These are phyloP conservation scores for Xerophyta viscosa DNA, from an alignment of 106 monocot genomes.

Conservation along the genomic window DNA sequence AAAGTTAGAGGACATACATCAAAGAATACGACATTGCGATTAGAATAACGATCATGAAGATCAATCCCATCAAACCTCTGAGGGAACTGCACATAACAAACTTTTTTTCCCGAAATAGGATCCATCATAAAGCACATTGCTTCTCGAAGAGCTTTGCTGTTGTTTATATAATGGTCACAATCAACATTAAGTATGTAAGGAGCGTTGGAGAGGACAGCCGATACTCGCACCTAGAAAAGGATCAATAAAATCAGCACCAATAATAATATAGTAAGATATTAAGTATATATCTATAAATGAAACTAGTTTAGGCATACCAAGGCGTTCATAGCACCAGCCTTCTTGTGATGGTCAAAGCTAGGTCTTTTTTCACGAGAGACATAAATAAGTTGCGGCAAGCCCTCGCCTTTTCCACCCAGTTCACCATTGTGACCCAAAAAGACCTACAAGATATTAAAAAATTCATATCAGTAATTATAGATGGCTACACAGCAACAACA, in stretches of 20 bases:
- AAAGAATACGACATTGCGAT: slow-evolving; percentile 85
- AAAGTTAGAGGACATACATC: too few species aligned
- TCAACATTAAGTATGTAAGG: slow-evolving; percentile 79
- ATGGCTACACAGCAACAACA: too few species aligned
- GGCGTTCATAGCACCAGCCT: slow-evolving; percentile 91
- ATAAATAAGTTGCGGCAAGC: slow-evolving; percentile 57
- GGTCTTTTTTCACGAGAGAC: slow-evolving; percentile 84
- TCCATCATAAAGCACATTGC: slow-evolving; percentile 97
- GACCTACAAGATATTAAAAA: too few species aligned
- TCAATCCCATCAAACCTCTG: slow-evolving; percentile 91
- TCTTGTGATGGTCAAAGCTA: slow-evolving; percentile 80
- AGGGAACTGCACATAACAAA: slow-evolving; percentile 79
- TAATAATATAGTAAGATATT: too few species aligned
- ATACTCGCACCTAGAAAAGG: slow-evolving; percentile 59
- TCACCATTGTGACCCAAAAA: slow-evolving; percentile 38
- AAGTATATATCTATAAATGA: background rate
- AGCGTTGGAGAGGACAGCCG: slow-evolving; percentile 78
- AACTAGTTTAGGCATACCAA: slow-evolving; percentile 32
- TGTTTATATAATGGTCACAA: slow-evolving; percentile 90
- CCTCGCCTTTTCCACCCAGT: slow-evolving; percentile 30
- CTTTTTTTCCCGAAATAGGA: slow-evolving; percentile 47
- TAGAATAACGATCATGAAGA: slow-evolving; percentile 68
- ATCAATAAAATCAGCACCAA: background rate
- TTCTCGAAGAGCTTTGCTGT: slow-evolving; percentile 73
- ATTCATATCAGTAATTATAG: too few species aligned